Evolutionary conservation across 495 filamentous ascomycete genomes (phyloP), one percentile per base, ranked within the genome.

Genomic region (Bacidia gigantensis): DNA sequence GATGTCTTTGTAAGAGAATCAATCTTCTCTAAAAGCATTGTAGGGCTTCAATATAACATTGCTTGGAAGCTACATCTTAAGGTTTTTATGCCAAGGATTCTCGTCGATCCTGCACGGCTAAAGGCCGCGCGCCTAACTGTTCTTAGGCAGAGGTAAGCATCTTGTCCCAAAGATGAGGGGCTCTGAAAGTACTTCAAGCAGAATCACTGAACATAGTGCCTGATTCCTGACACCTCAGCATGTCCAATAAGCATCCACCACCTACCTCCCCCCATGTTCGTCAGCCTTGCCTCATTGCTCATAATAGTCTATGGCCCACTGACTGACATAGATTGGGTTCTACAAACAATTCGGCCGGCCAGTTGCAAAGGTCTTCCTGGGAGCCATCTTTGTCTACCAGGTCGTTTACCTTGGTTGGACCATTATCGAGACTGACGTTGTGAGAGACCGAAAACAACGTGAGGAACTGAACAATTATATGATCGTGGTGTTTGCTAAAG

Each of bases 301-400:
- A 1, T 24, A 46, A 44, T 2, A 22, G 3, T 20, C 32, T 2
- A 21, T 3, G 7, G 1, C 23, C 18, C 11, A 21, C 55, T 55
- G 20, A 60, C 24, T 23, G 26, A 20, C 42, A 10, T 29, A 94
- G 84, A 63, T 80, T 43, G 66, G 70, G 1, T 89, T 90, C 64
- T 98, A 92, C 69, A 81, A 78, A 56, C 75, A 76, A 50, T 95
- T 93, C 65, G 73, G 76, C 23, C 73, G 83, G 5, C 89, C 92
- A 11, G 76, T 97, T 52, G 75, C 75, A 35, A 97, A 95, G 67
- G 82, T 84, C 53, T 83, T 94, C 60, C 74, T 96, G 9, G 80
- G 88, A 47, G 86, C 88, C 12, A 71, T 95, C 21, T 83, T 94
- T 65, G 86, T 83, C 0, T 98, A 95, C 68, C 92, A 98, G 65